Conservation (phyloP, 148 eudicot species). For the Chenopodium suecicum region DNA sequence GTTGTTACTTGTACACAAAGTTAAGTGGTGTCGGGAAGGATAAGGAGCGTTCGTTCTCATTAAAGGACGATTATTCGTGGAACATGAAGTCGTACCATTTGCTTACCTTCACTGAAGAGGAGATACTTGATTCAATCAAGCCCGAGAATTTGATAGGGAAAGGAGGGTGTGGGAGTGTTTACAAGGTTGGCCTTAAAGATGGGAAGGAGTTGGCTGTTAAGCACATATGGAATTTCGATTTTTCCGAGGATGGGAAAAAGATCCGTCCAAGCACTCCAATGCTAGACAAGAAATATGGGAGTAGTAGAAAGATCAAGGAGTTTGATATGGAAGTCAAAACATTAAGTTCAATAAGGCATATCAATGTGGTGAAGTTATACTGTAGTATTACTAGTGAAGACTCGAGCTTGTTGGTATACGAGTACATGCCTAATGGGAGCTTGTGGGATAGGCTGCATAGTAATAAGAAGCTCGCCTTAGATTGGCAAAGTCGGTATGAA, state of each 20-base stretch:
- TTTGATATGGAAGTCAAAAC: conserved; percentile 84
- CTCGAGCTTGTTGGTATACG: conserved; percentile 88
- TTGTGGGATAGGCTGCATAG: conserved; percentile 76
- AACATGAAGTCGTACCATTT: conserved; percentile 82
- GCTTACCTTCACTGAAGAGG: conserved; percentile 70
- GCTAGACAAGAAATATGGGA: conserved; percentile 39
- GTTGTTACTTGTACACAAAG: conserved; percentile 41
- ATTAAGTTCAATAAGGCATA: conserved; percentile 82
- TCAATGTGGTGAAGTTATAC: conserved; percentile 80
- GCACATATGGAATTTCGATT: conserved; percentile 63
- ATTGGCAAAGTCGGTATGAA: conserved; percentile 79
- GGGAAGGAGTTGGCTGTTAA: conserved; percentile 78
- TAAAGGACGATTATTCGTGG: conserved; percentile 76
- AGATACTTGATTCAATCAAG: conserved; percentile 70
- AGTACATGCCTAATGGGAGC: conserved; percentile 87
- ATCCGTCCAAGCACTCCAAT: conserved; percentile 47
- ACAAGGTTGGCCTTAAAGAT: conserved; percentile 53
- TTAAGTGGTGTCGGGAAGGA: conserved; percentile 22
- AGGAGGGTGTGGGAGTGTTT: conserved; percentile 92
- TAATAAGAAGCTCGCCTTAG: conserved; percentile 43
- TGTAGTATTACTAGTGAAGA: conserved; percentile 90
- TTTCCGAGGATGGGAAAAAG: conserved; percentile 30
- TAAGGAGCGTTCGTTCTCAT: conserved; percentile 36
- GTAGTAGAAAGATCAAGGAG: conserved; percentile 44
- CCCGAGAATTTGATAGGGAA: conserved; percentile 82